These are phyloP conservation scores for Maudiozyma barnettii DNA, from an alignment of 805 yeast species.

Conservation along the genomic window DNA sequence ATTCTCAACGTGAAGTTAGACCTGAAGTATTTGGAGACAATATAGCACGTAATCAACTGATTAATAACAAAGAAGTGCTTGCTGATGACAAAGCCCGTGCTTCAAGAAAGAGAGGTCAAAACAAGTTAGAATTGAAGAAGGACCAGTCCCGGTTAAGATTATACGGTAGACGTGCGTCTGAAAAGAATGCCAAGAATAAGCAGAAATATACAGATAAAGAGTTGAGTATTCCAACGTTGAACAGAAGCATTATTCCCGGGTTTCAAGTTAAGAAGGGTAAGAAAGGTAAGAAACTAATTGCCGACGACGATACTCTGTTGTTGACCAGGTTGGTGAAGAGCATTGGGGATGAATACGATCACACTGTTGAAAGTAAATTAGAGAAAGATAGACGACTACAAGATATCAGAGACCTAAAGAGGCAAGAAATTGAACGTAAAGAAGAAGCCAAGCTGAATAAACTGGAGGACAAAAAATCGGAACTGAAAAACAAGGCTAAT, in stretches of 20 bases:
- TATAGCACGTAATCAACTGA: slow-evolving; percentile 58
- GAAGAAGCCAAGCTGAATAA: slow-evolving; percentile 61
- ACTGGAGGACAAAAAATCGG: slow-evolving; percentile 67
- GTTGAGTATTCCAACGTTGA: slow-evolving; percentile 67
- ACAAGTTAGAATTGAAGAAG: slow-evolving; percentile 49
- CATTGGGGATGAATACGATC: slow-evolving; percentile 75
- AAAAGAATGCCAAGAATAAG: slow-evolving; percentile 24
- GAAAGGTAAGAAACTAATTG: slow-evolving; percentile 74
- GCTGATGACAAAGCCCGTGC: slow-evolving; percentile 41
- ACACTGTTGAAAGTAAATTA: slow-evolving; percentile 73
- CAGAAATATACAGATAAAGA: slow-evolving; percentile 62
- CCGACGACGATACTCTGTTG: slow-evolving; percentile 53
- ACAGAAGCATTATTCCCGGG: slow-evolving; percentile 81
- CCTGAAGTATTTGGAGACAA: slow-evolving; percentile 61
- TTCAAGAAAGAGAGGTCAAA: slow-evolving; percentile 29
- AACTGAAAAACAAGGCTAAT: slow-evolving; percentile 62
- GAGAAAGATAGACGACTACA: slow-evolving; percentile 86
- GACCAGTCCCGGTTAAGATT: slow-evolving; percentile 55
- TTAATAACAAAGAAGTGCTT: slow-evolving; percentile 43
- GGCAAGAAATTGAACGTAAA: slow-evolving; percentile 77
- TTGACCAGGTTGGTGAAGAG: slow-evolving; percentile 64
- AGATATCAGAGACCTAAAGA: slow-evolving; percentile 77
- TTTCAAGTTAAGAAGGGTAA: slow-evolving; percentile 68
- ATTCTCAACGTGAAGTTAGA: slow-evolving; percentile 36
- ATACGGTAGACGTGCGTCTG: slow-evolving; percentile 62